Evolutionary conservation across 306 rosid genomes (phyloP), one percentile per base, ranked within the genome.

Genomic region (Prunus padus): DNA sequence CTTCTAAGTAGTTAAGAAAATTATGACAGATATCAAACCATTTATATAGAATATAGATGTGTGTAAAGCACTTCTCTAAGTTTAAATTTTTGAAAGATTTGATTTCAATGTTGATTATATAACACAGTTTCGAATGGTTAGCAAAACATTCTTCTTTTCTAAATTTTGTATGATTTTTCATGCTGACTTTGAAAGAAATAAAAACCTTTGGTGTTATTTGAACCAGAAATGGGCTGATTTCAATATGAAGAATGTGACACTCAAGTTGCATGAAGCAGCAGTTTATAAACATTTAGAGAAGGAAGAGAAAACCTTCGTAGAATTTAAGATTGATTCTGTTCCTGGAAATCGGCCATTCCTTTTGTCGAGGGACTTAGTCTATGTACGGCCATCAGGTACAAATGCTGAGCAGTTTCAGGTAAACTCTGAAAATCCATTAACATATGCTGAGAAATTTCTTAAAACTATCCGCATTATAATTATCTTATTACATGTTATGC

Each of bases 301-400:
- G 26, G 74, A 62, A 4, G 77, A 68, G 12, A 84, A 73, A 68
- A 76, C 9, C 20, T 79, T 83, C 44, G 79, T 76, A 2, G 51
- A 5, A 12, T 76, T 83, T 28, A 44, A 66, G 40, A 76, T 83
- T 19, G 68, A 50, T 30, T 76, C 76, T 71, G 20, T 72, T 75
- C 75, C 18, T 9, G 65, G 44, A 42, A 16, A 20, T 5, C 76
- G 59, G 2, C 83, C 86, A 2, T 79, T 25, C 63, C 81, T 83
- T 64, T 71, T 79, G 13, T 83, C 84, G 28, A 75, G 86, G 69
- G 83, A 83, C 45, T 45, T 71, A 0, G 84, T 83, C 57, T 51
- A 57, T 42, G 83, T 77, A 13, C 61, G 73, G 31, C 81, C 76
- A 56, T 30, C 54, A 16, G 78, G 65, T 28, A 42, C 19, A 3